A percentile compares a stretch with the other conserved stretches of the same genome.
Conservation (phyloP, 225 moss, liverwort and hornwort genomes). For the Physcomitrellopsis africana region DNA sequence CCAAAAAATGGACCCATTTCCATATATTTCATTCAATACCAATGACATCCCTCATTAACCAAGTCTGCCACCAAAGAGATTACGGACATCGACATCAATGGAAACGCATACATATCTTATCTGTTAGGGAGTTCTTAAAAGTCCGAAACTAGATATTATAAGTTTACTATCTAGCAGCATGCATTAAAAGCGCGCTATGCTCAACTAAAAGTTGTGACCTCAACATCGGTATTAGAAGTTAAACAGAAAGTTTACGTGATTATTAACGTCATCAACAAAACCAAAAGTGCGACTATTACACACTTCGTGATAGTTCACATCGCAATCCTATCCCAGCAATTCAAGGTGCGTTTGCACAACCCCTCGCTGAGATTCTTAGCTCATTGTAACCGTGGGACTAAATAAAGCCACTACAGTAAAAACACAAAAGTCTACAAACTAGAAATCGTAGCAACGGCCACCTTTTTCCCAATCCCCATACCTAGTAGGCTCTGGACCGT, state of each 20-base stretch:
- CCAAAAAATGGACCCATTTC: not conserved
- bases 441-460: constrained; percentile 70
- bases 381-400: not conserved
- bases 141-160: not conserved
- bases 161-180: not conserved
- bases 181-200: not conserved
- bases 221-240: not conserved
- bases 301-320: not conserved
- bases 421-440: constrained; percentile 8
- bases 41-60: constrained; percentile 1
- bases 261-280: constrained; percentile 14
- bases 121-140: not conserved
- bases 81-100: constrained; percentile 15
- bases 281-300: not conserved
- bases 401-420: not conserved
- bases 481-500: constrained; percentile 70
- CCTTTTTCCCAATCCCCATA: constrained; percentile 75
- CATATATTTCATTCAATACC: not conserved
- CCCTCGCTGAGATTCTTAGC: not conserved
- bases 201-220: not conserved
- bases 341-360: constrained; percentile 5
- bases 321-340: not conserved
- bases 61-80: constrained; percentile 9
- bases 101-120: constrained; percentile 8
- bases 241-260: not conserved